These are phyloP conservation scores for Vitis vinifera DNA, from an alignment of 164 flowering plant genomes.

Conservation along the genomic window ASM3070453v1 NC_081809.1:12150001-12150500, in stretches of 20 bases:
- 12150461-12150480: constrained; percentile 1
- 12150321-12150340: not conserved
- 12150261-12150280: constrained; percentile 30
- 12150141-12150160: constrained; percentile 23
- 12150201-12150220: constrained; percentile 39
- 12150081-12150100: constrained; percentile 56
- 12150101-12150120: constrained; percentile 40
- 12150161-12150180: constrained; percentile 42
- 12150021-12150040: constrained; percentile 52
- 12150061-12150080: constrained; percentile 36
- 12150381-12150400: constrained; percentile 15
- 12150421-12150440: not conserved
- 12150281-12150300: constrained; percentile 33
- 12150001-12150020: constrained; percentile 16
- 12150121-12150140: constrained; percentile 33
- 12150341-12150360: not conserved
- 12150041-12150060: constrained; percentile 58
- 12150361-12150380: not conserved
- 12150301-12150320: constrained; percentile 27
- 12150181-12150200: constrained; percentile 52
- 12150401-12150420: constrained; percentile 1
- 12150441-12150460: constrained; percentile 1
- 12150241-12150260: constrained; percentile 18
- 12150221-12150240: constrained; percentile 22
- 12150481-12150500: constrained; percentile 9